Evolutionary conservation across 2,329 filamentous ascomycete species (phyloP), one percentile per base, ranked within the genome.

Genomic region (Trichoderma aggressivum): DNA sequence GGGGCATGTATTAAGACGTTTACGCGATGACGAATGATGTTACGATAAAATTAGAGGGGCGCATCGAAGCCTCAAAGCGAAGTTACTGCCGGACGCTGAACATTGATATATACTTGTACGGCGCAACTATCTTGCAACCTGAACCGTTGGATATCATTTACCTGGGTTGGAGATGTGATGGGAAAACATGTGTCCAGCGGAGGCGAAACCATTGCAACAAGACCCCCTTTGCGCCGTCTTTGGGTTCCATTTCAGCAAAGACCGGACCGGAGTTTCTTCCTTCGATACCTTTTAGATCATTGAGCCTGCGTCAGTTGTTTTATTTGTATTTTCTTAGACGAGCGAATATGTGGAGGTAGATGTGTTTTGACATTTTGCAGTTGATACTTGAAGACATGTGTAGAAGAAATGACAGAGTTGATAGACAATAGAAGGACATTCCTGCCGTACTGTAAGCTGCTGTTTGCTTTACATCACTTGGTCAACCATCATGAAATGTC

Each of bases 221-320:
- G 10, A 1, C 58, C 53, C 6, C 50, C 55, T 30, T 43, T 39
- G 62, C 55, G 39, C 71, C 72, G 74, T 74, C 71, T 72, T 65
- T 53, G 24, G 21, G 73, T 72, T 34, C 28, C 30, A 16, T 36
- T 60, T 53, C 61, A 71, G 61, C 50, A 53, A 39, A 47, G 14
- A n/a, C 53, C 56, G 58, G 62, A 43, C 10, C 18, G 28, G 58
- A 11, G 16, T 53, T 64, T 64, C 39, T 62, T 70, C 75, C 69
- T 73, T 75, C 73, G 66, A 78, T 67, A 67, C 63, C 58, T 71
- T 47, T 69, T 53, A 69, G 56, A 69, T 61, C 11, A 71, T 75
- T 77, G 69, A 59, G 36, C 69, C 62, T 70, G 21, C 63, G 53
- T 53, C 24, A 24, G 11, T 36, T 53, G 26, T 50, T 60, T 60